A percentile compares a stretch with the other conserved stretches of the same genome.
phyloP scores from a whole-genome alignment of 148 eudicot species.

The Linanthus parryae region DNA sequence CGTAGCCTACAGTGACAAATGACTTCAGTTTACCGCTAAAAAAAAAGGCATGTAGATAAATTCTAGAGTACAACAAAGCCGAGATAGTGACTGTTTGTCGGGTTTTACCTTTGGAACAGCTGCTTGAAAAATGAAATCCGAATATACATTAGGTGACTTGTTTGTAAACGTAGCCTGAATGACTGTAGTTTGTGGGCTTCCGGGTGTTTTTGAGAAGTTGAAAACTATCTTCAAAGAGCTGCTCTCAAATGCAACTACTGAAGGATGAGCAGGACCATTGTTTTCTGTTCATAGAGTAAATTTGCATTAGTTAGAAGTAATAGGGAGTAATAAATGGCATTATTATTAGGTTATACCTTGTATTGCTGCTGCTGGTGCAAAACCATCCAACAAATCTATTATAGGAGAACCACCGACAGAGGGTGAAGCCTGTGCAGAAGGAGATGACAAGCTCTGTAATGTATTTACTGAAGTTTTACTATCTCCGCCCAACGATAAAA shows the following conservation, averaged over 20 bases:
- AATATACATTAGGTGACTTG: constrained; percentile 47
- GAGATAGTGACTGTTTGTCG: no score
- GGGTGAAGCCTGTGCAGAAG: constrained; percentile 41
- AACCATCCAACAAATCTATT: constrained; percentile 78
- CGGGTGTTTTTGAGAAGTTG: constrained; percentile 72
- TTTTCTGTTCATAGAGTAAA: constrained; percentile 34
- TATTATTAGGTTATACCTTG: constrained; percentile 22
- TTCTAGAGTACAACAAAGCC: no score
- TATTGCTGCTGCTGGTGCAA: constrained; percentile 37
- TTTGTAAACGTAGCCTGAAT: constrained; percentile 70
- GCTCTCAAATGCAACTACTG: constrained; percentile 84
- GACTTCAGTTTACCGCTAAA: no score
- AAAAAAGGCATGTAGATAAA: no score
- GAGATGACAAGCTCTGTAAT: constrained; percentile 42
- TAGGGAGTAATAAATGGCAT: no score
- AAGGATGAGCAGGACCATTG: constrained; percentile 62
- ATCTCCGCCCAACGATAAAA: constrained; percentile 48
- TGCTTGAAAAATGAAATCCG: constrained; percentile 88
- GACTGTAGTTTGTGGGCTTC: constrained; percentile 54
- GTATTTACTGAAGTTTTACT: constrained; percentile 36
- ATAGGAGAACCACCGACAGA: constrained; percentile 45
- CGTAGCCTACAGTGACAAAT: no score
- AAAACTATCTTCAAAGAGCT: constrained; percentile 62
- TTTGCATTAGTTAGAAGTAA: neutral
- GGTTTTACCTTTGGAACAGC: constrained; percentile 91